A percentile compares a stretch with the other conserved stretches of the same genome.
Conservation (phyloP, 192 early-diverging fungal species). For the Geranomyces michiganensis region DNA sequence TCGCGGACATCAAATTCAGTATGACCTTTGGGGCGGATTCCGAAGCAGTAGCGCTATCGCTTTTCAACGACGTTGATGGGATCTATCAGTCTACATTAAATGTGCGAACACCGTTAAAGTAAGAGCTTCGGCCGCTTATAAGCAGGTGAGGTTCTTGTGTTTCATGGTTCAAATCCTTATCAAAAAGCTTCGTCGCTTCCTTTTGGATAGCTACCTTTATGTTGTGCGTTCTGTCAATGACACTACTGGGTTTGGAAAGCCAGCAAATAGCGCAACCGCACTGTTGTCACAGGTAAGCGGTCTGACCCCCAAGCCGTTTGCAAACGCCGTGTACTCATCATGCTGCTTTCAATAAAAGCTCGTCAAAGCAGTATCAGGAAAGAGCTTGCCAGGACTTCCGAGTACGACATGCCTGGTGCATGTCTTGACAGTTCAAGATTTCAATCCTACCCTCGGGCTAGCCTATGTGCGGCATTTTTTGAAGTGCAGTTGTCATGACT, state of each 20-base stretch:
- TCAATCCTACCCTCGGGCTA: conserved; percentile 28
- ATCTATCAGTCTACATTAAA: conserved; percentile 22
- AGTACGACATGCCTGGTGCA: conserved; percentile 18
- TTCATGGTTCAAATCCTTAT: not conserved
- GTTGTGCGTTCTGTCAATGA: conserved; percentile 22
- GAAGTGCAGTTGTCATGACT: too few relatives aligned
- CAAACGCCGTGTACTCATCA: not conserved
- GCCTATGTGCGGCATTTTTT: conserved; percentile 25
- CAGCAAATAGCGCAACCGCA: not conserved
- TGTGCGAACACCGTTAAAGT: conserved; percentile 22
- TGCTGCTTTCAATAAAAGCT: conserved; percentile 11
- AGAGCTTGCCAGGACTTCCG: conserved; percentile 16
- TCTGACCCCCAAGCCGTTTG: not conserved
- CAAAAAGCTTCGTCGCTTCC: not conserved
- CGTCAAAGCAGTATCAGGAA: not conserved
- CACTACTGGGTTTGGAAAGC: conserved; percentile 25
- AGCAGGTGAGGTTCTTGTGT: too few relatives aligned
- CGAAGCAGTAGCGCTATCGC: conserved; percentile 18
- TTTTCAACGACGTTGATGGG: conserved; percentile 33
- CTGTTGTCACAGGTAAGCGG: conserved; percentile 16
- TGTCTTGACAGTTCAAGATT: conserved; percentile 36
- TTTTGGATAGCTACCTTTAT: conserved; percentile 22
- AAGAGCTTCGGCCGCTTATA: too few relatives aligned
- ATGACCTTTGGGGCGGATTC: conserved; percentile 23
- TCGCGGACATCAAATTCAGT: conserved; percentile 31